Evolutionary conservation across 2,329 filamentous ascomycete genomes (phyloP).

Genomic region (Sclerotinia minor): DNA sequence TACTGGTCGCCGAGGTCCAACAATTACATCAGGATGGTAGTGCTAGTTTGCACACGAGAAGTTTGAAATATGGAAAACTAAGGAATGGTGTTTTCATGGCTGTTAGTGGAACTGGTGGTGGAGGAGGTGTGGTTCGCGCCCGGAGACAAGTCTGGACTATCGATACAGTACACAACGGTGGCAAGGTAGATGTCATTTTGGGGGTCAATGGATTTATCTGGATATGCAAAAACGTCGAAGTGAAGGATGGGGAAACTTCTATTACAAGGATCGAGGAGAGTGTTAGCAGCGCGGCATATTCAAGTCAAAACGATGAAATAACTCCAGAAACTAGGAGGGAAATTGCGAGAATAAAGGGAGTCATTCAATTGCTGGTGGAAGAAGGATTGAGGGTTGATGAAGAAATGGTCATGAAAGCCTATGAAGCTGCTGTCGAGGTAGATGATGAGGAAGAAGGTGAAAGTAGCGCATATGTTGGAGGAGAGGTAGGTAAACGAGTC

Average conservation of each 20-base stretch:
- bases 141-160: slow-evolving; percentile 88
- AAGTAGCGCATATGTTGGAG: slow-evolving; percentile 62
- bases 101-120: slow-evolving; percentile 76
- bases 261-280: slow-evolving; percentile 88
- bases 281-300: slow-evolving; percentile 84
- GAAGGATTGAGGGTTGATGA: slow-evolving; percentile 84
- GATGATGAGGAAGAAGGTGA: slow-evolving; percentile 56
- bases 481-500: slow-evolving; percentile 41
- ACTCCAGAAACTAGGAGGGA: slow-evolving; percentile 75
- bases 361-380: slow-evolving; percentile 80
- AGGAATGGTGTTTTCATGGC: slow-evolving; percentile 88
- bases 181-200: slow-evolving; percentile 79
- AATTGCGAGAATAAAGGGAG: slow-evolving; percentile 79
- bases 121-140: slow-evolving; percentile 77
- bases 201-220: slow-evolving; percentile 98
- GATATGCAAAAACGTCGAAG: slow-evolving; percentile 81
- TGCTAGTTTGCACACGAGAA: slow-evolving; percentile 85
- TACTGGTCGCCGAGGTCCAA: slow-evolving; percentile 94
- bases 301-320: slow-evolving; percentile 90
- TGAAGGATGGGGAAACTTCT: slow-evolving; percentile 49
- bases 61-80: slow-evolving; percentile 91
- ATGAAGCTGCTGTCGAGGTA: slow-evolving; percentile 77
- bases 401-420: slow-evolving; percentile 79
- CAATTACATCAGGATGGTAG: slow-evolving; percentile 81
- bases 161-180: slow-evolving; percentile 55